Base-by-base conservation (phyloP, 257 asterid genomes). In the Parsonsia alboflavescens region DNA sequence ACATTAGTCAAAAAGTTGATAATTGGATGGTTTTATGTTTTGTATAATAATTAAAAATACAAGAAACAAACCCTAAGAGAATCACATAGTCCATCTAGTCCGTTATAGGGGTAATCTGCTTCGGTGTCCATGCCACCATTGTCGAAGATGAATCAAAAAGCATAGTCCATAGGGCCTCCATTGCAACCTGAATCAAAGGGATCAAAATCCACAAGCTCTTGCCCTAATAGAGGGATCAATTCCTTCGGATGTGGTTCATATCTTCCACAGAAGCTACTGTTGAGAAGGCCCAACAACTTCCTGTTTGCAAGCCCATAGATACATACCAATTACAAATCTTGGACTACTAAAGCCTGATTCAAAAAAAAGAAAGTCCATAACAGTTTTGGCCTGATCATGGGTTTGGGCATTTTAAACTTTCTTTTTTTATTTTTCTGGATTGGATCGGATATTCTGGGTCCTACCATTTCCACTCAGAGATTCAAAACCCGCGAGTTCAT, bases 261-360 rank as follows among this genome's bases (percentile, higher is more conserved):
- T 85, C 84, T 80, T 88, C 96, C 17, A 92, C 95, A 0, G 96
- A 88, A 5, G 90, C 97, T 4, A 87, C 82, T 0, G 93, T 86
- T 24, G 96, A 92, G 73, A 92, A 92, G 21, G 96, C 97, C 97
- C 97, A 92, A 39, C 96, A 88, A 64, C 96, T 88, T 22, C 96
- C 96, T 92, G 82, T 19, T 53, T 26, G 0, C 10, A 68, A 56
- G 50, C 54, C 68, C 67, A 54, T 0, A 12, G 33, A 9, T 21
- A 73, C 16, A 22, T 10, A 48, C 44, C 26, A 75, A 0, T n/a
- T 17, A 33, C 6, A 0, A 33, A 1, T 30, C 4, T 70, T 24
- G 45, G 50, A n/a, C 28, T 65, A 16, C 17, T 39, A 17, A 59
- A 4, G 21, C 66, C 42, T n/a, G n/a, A n/a, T n/a, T n/a, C n/a